These are phyloP conservation scores for Paramecium caudatum DNA, from an alignment of 73 alveolate genomes.

Conservation along the genomic window DNA sequence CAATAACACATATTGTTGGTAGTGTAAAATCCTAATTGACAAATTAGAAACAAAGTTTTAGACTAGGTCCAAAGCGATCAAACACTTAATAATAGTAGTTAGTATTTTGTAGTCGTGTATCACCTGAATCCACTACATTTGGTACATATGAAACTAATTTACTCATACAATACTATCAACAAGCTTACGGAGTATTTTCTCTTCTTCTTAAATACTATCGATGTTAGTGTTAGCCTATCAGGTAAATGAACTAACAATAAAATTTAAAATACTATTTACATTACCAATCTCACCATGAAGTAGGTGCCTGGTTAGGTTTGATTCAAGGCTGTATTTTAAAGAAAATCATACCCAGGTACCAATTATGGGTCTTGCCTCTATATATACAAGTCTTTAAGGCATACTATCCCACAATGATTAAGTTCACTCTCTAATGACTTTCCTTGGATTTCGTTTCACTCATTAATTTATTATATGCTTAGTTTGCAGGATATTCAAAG, in stretches of 20 bases:
- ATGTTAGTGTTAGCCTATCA: constrained; percentile 55
- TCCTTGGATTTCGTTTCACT: constrained; percentile 67
- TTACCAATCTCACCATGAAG: constrained; percentile 27
- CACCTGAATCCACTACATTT: constrained; percentile 22
- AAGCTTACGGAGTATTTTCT: neutral
- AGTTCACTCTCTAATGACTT: neutral
- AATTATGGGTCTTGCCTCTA: neutral
- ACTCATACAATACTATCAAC: neutral
- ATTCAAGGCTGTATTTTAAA: neutral
- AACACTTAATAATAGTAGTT: constrained; percentile 45
- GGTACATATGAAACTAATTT: constrained; percentile 25
- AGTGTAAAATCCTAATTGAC: neutral
- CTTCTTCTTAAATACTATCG: constrained; percentile 29
- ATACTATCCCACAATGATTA: neutral
- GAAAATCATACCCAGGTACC: constrained; percentile 13
- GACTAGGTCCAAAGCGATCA: constrained; percentile 48
- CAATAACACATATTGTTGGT: neutral
- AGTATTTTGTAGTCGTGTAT: neutral
- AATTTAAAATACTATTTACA: neutral
- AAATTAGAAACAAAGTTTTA: constrained; percentile 45
- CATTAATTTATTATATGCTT: constrained; percentile 33
- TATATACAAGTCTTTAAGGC: constrained; percentile 26
- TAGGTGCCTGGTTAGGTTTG: neutral
- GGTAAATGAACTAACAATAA: constrained; percentile 49
- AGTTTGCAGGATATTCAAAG: neutral